Base-by-base conservation (phyloP, 192 early-diverging fungal genomes). In the Chytriomyces sp. region DNA sequence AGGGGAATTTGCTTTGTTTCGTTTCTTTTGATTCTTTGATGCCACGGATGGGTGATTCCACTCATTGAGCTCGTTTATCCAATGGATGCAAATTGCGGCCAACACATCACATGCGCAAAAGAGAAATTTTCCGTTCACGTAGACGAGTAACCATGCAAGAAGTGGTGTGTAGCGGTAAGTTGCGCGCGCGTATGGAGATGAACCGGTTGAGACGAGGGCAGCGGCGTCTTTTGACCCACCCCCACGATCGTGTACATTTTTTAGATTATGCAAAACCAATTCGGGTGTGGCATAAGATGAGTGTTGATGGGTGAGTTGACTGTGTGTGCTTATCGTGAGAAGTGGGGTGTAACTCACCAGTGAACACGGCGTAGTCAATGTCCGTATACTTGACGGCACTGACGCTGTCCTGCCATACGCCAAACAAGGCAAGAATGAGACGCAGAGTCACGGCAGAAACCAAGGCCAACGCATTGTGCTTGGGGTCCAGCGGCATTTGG, bases 131-230 rank as follows among this genome's bases (percentile, higher is more conserved):
- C 98, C 98, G 77, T 92, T 97, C 9, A 91, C 85, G 20, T 95
- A 96, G 28, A 92, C 88, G n/a, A 99, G 77, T 11, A 96, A 47
- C 82, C 89, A 93, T 5, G 97, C 95, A n/a, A 99, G 84, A 11
- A 98, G 73, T 7, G 98, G 98, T 13, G 98, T 98, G 86, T 99
- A 99, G 35, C 98, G 91, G 82, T 97, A 99, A 0, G 98, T 99
- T 3, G 91, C 93, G 24, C 98, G 92, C 59, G 85, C 82, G 77
- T 97, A 99, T 0, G 98, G 98, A 3, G 91, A 94, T 53, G 73
- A 64, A 7, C 93, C 93, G 6, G 82, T 60, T 53, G 88, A 85
- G 28, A 98, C 90, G 78, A 88, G 91, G 47, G 88, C 83, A 6
- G 98, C 93, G 1, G 96, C 98, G 81, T 99, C 98, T 75, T 7